Evolutionary conservation across 2,329 filamentous ascomycete species (phyloP), one percentile per base, ranked within the genome.

Genomic region (Colletotrichum sp.): DNA sequence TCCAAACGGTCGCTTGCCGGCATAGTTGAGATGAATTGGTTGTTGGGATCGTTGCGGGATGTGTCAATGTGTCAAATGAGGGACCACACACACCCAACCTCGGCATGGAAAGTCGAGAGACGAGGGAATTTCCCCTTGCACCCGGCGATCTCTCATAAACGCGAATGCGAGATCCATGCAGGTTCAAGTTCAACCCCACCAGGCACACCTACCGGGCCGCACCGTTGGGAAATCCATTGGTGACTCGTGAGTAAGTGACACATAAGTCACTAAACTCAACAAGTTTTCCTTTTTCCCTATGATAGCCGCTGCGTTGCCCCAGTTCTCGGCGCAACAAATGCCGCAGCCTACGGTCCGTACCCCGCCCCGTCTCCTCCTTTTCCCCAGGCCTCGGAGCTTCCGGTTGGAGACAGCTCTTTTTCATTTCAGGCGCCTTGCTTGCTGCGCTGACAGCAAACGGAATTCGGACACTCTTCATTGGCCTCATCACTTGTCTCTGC

Each of bases 241-340:
- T 66, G 63, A 30, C 39, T 49, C n/a, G 22, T 59, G 52, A 39
- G 65, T 76, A 64, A 39, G 57, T 73, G 36, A 70, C 64, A 67
- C 71, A 72, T 62, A 22, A 36, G 61, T 77, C 71, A 72, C 68
- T 49, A 62, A 77, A 59, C 71, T 77, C 77, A 77, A 75, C 75
- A 77, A 74, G 64, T 77, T 63, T 79, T 75, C 70, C 76, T 74
- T 76, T 71, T 77, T 34, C 61, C 68, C 63, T 29, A 36, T 65
- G 36, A 70, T 69, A 72, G 65, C 72, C 73, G 32, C 55, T 34
- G 27, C n/a, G 49, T 30, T 69, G 59, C 39, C 76, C 65, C 69
- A 57, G 62, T 70, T 61, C 64, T 61, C 64, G 44, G 64, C 44
- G 59, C 44, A 69, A 76, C 70, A 76, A 76, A 73, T 76, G 59